Base-by-base conservation (phyloP, 441 rosid genomes). In the Syzygium syzygioides region DNA sequence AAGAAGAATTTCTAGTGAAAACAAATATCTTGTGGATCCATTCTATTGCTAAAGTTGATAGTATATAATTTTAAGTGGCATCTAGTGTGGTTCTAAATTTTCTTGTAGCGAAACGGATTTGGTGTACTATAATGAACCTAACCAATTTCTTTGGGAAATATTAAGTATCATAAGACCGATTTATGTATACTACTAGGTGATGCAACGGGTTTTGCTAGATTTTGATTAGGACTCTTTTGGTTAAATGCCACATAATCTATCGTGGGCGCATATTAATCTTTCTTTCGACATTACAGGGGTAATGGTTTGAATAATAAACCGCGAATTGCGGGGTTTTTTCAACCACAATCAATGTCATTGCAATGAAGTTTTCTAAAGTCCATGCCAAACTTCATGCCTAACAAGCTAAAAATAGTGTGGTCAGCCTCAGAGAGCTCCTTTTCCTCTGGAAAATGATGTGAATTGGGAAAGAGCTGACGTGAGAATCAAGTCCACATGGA, bases 191-290 rank as follows among this genome's bases (percentile, higher is more conserved):
- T 8, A 62, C 1, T 8, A 14, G 10, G 37, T 0, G 34, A 62
- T 30, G 37, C 10, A 2, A 2, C 0, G 37, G 20, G 3, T 15
- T 62, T 18, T n/a, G 15, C 30, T 7, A 1, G 37, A 1, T 60
- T 18, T 3, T 60, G 76, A 14, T n/a, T 30, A 15, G 76, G 37
- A 30, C 76, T 30, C 18, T 3, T 60, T 28, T 11, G 64, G 15
- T 26, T 5, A 0, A 59, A 59, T n/a, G 66, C 1, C 19, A n/a
- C n/a, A 17, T 41, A 45, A 45, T 45, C 48, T 45, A 41, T 45
- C 9, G 9, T 45, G 9, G 48, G 7, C 9, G 7, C 6, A n/a
- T 3, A 1, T 14, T 64, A 30, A 64, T 64, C 20, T 2, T 64
- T 30, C 76, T 30, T 64, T 62, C 7, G 20, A 62, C 20, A 62